Percentiles rank a stretch among this genome's conserved stretches.
phyloP scores from a whole-genome alignment of 192 early-diverging fungal species.

The Linnemannia hyalina region DNA sequence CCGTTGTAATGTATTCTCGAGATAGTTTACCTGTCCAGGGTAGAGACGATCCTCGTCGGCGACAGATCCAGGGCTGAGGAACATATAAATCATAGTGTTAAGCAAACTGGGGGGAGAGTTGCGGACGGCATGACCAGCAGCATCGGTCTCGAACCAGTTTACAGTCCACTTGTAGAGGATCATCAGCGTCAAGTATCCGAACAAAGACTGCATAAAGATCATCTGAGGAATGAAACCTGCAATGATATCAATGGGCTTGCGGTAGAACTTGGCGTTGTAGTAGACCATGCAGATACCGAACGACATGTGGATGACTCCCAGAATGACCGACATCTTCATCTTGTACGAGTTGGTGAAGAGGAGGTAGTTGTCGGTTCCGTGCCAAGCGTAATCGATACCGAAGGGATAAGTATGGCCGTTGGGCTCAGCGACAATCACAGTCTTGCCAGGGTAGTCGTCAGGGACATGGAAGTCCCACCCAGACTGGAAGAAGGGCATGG shows the following conservation, averaged over 20 bases:
- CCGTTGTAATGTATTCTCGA: neutral
- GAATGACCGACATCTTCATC: conserved; percentile 98
- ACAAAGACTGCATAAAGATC: conserved; percentile 91
- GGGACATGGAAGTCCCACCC: conserved; percentile 81
- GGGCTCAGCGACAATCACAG: conserved; percentile 71
- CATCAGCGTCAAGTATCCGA: conserved; percentile 94
- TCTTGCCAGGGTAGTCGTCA: conserved; percentile 66
- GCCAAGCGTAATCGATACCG: conserved; percentile 77
- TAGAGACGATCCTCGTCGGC: conserved; percentile 79
- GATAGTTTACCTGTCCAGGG: conserved; percentile 79
- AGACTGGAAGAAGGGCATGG: conserved; percentile 78
- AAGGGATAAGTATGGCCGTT: conserved; percentile 58
- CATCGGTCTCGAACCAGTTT: conserved; percentile 86
- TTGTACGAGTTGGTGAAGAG: conserved; percentile 99
- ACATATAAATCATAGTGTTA: conserved; percentile 99
- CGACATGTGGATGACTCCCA: conserved; percentile 98
- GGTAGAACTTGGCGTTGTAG: conserved; percentile 92
- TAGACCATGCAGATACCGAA: conserved; percentile 93
- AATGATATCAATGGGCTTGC: conserved; percentile 83
- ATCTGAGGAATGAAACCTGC: conserved; percentile 95
- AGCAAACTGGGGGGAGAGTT: conserved; percentile 93
- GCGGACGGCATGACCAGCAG: conserved; percentile 67
- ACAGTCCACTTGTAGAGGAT: conserved; percentile 98
- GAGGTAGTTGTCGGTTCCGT: conserved; percentile 92
- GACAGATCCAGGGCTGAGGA: conserved; percentile 91